Evolutionary conservation across 176 grass and related monocot species (phyloP), one percentile per base, ranked within the genome.

Genomic region (Luzula sylvatica): DNA sequence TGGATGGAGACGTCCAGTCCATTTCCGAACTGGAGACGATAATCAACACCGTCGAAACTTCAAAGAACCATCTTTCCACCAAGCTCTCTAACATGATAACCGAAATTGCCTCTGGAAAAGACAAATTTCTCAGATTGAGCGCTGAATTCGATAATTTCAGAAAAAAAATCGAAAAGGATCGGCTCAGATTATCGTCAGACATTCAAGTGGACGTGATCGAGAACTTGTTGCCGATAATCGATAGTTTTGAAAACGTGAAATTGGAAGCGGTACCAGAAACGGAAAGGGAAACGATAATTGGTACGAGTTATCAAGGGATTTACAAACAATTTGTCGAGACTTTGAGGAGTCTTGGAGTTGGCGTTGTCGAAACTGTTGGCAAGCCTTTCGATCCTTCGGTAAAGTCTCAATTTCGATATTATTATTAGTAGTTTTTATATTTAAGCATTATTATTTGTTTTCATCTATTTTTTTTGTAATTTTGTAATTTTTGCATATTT

Each of bases 121-220:
- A 90, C 38, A 79, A 66, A 41, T 80, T 86, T 42, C 86, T 98
- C 38, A 81, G 85, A 11, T 35, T 86, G 44, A 98, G 74, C 66
- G 92, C 92, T 47, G 92, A 98, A 68, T 83, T 98, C 44, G 85
- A 98, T 39, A 98, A 98, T 80, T 86, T 98, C 17, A 80, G 85
- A 39, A 98, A 98, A 54, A 62, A 98, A 59, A 72, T 75, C 25
- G 85, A 90, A 65, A 98, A 90, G 64, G 71, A 90, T 2, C 67
- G 68, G 51, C 63, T 74, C 66, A 82, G 67, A 63, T 98, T 90
- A 69, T 89, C 92, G 28, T 98, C 78, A 0, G 87, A 86, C 68
- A 79, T 98, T 56, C 70, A 74, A 64, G 71, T 72, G 32, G 85
- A 98, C 39, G 55, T 98, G 59, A 65, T 90, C 62, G 66, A 86